Conservation (phyloP, 2,329 filamentous ascomycete species). For the Penicillium sp. region DNA sequence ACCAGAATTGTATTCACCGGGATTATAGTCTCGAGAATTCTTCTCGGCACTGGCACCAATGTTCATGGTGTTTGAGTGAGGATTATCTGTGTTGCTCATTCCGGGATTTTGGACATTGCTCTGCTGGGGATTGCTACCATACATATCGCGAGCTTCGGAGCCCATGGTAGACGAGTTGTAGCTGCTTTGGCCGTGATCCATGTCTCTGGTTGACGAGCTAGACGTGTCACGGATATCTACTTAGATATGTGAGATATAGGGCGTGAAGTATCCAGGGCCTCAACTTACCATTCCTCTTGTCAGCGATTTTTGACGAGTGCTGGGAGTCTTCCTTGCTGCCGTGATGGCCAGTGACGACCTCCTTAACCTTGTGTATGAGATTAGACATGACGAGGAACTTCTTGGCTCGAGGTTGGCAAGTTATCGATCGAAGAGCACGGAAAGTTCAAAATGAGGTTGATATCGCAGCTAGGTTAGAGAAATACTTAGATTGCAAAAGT, state of each 20-base stretch:
- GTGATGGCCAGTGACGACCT: constrained; percentile 44
- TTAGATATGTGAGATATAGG: too few relatives aligned
- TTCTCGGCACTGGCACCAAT: not conserved
- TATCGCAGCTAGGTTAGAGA: too few relatives aligned
- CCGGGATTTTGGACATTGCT: not conserved
- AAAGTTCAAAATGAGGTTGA: too few relatives aligned
- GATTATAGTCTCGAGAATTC: not conserved
- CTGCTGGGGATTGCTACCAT: not conserved
- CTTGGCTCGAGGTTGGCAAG: not conserved
- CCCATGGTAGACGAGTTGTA: constrained; percentile 5
- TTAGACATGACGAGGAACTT: constrained; percentile 46
- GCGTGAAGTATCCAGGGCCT: too few relatives aligned
- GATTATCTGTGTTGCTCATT: too few relatives aligned
- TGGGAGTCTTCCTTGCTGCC: constrained; percentile 35
- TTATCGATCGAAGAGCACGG: too few relatives aligned
- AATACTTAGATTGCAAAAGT: too few relatives aligned
- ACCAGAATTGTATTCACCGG: not conserved
- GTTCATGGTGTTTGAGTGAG: not conserved
- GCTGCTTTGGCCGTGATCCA: not conserved
- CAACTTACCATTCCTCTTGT: too few relatives aligned
- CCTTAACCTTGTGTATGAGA: constrained; percentile 54
- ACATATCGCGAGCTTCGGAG: constrained; percentile 1
- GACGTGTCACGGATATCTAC: too few relatives aligned
- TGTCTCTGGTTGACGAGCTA: too few relatives aligned
- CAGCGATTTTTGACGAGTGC: too few relatives aligned